Base-by-base conservation (phyloP, 2,329 filamentous ascomycete species). In the Aspergillus sp. region DNA sequence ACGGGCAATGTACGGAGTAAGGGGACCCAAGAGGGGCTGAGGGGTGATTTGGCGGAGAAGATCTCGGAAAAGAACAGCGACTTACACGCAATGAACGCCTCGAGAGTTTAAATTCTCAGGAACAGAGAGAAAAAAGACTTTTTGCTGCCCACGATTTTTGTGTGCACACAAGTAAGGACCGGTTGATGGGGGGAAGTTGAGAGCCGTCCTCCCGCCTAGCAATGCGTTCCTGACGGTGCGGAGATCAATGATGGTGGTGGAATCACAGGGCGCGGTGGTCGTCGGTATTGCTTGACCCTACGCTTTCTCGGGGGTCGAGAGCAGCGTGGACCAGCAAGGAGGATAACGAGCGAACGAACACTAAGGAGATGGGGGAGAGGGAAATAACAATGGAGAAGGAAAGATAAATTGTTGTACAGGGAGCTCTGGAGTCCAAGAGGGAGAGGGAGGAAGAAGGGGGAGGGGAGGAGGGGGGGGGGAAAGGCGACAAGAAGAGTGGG, bases 81-180 rank as follows among this genome's bases (percentile, higher is more conserved):
- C 73, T 73, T 68, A 73, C 73, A 72, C 72, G 73, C 72, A 72
- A 75, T 72, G 72, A 75, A 75, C 71, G 72, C 70, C 72, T 73
- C 71, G 70, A 70, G 69, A 70, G 68, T 59, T 61, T 62, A 60
- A 64, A 58, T 62, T 63, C 11, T 62, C 59, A 57, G 57, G 57
- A 44, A 52, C 58, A 30, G 41, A 52, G 64, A 60, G 19, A 49
- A 60, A 51, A 53, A 42, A 57, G 32, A 36, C 32, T 36, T 25
- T 61, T 60, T 50, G 50, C 41, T 19, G 49, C 50, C 54, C 58
- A 61, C 55, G 47, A 47, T 41, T 58, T 39, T 57, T 57, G 60
- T 27, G 36, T 53, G 49, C n/a, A 41, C 57, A 48, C 57, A 63
- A 62, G 64, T 64, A 71, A 70, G 67, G 65, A 70, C 65, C 60